Base-by-base conservation (phyloP, 1,284 basidiomycete genomes). In the Rhizopogon hawkerae region DNA sequence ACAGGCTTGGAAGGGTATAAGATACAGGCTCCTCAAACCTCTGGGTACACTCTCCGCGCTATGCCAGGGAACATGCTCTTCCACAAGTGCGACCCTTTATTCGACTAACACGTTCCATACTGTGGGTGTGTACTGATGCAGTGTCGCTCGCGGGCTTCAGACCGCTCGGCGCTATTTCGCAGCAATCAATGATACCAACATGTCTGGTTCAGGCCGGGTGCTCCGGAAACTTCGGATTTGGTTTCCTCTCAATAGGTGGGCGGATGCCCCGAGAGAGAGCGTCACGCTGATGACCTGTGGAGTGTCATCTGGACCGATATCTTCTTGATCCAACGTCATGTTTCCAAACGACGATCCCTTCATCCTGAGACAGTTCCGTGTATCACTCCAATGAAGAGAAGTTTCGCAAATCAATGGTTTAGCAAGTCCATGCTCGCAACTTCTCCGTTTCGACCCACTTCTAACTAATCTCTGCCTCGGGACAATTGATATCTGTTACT, bases 1-100 rank as follows among this genome's bases (percentile, higher is more conserved):
- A 41, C 16, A 16, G 16, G 16, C 36, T 44, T 29, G 46, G 13
- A 14, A 16, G 44, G 4, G 16, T 23, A 39, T 11, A 42, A 76
- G 78, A 80, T 50, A 79, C 77, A 21, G 21, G 21, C 3, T 21
- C 21, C 3, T 75, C 77, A 80, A 21, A 21, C 55, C 54, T 79
- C 6, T 81, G 79, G 79, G 70, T 77, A n/a, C 56, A 26, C 8
- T 75, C 23, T 77, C 78, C 0, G 69, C 74, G 24, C 60, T 64
- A 1, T 81, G 76, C 58, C 64, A 56, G 9, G 54, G 52, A 23
- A 16, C 46, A 0, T 66, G 60, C 34, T 70, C 67, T 48, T 44
- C 59, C 2, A 55, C 53, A 24, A 57, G 57, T 3, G 55, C 67
- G 7, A 55, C 68, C 8, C 55, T 72, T 29, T 76, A 76, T 51